Conservation (phyloP, 805 yeast species). For the Novakomyces olei region DNA sequence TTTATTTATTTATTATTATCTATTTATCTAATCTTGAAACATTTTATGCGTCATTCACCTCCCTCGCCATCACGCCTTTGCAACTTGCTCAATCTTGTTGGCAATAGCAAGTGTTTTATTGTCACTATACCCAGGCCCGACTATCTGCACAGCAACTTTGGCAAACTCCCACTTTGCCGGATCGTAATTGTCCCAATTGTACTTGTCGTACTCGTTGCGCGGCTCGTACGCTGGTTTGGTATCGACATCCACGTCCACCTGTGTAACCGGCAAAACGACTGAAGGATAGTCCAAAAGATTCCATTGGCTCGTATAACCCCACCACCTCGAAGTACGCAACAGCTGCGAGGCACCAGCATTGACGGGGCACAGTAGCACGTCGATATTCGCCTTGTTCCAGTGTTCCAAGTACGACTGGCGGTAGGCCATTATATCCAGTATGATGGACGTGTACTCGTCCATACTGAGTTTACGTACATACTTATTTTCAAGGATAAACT, state of each 20-base stretch:
- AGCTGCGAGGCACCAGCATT: constrained; percentile 40
- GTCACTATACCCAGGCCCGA: too few species aligned
- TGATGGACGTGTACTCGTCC: constrained; percentile 31
- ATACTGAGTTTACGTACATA: constrained; percentile 21
- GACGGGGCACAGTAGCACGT: constrained; percentile 45
- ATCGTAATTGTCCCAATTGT: constrained; percentile 21
- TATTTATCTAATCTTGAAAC: too few species aligned
- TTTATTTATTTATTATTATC: too few species aligned
- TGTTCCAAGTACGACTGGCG: constrained; percentile 34
- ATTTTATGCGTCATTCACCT: too few species aligned
- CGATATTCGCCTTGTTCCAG: constrained; percentile 25
- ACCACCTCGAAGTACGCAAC: constrained; percentile 39
- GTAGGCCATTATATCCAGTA: constrained; percentile 29
- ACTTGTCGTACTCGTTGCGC: constrained; percentile 6
- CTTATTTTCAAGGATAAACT: constrained; percentile 19
- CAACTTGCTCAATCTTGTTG: too few species aligned
- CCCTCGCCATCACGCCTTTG: too few species aligned
- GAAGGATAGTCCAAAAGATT: constrained; percentile 11
- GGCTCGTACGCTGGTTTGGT: constrained; percentile 8
- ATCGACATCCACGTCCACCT: constrained; percentile 19
- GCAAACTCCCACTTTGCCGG: constrained; percentile 27
- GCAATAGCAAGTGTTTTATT: too few species aligned
- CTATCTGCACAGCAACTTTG: constrained; percentile 35
- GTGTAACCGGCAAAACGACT: constrained; percentile 21
- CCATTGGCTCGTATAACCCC: constrained; percentile 48